Evolutionary conservation across 805 yeast genomes (phyloP), one percentile per base, ranked within the genome.

Genomic region (Debaryomyces prosopidis): DNA sequence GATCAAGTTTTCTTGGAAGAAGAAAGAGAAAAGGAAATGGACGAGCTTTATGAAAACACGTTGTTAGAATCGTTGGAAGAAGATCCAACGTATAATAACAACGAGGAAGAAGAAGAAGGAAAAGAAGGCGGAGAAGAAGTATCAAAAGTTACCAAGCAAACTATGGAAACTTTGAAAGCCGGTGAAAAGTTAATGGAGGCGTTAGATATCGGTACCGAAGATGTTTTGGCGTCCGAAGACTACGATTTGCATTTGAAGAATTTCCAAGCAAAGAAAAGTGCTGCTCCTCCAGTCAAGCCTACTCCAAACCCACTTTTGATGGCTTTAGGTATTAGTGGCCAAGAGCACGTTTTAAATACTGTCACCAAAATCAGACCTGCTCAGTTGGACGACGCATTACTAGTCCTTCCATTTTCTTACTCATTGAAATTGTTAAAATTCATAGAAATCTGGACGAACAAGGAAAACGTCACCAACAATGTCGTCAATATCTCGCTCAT

Each of bases 1-100:
- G 99, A 94, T 63, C 91, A 92, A 55, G 94, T 94, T n/a, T 94
- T 94, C 62, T 68, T 94, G 48, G 97, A 94, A 65, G 99, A 94
- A 73, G 99, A 94, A 69, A 78, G 94, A 47, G 99, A 94, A 63
- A 88, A 86, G 65, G 99, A 94, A 65, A 75, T 90, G 80, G 99
- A 94, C 63, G 96, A 91, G 64, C 70, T 84, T 45, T 89, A 91
- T 60, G 98, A 94, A 61, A 77, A 80, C n/a, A 87, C 85, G 6
- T 71, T 94, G 37, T 73, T 90, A 41, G 81, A 79, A 12, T 82
- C 91, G 4, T 67, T 89, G 36, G 96, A 89, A 57, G 80, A 76
- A 33, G 82, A 71, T 12, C 69, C 68, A 19, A 62, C 67, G 31
- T 53, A 57, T 11, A 28, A 36, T 28, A 44, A 27, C 35, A 39